Evolutionary conservation across 1,284 basidiomycete genomes (phyloP), one percentile per base, ranked within the genome.

Genomic region (Leccinum insolens): DNA sequence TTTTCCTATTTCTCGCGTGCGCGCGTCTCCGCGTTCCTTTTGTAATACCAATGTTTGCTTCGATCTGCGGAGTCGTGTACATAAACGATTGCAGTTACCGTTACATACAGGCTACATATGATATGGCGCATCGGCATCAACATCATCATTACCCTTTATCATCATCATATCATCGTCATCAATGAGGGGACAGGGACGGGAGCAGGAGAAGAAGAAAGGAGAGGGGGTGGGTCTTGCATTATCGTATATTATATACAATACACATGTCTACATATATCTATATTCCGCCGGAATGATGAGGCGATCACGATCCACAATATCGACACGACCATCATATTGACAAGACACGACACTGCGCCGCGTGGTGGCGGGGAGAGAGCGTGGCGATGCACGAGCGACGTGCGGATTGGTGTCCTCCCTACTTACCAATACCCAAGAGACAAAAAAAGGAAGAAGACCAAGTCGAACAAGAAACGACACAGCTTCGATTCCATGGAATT

Each of bases 31-130:
- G 8, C 20, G 20, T 52, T 22, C 49, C 20, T 52, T 52, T 52
- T 22, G 44, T 49, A 20, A 49, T 49, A 12, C 46, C 46, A 20
- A 22, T 22, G 12, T 14, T 52, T 12, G 69, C 69, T 73, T 73
- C 73, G 73, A 72, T 76, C 70, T 75, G 76, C 68, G 76, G 72
- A 74, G 73, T 67, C 65, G 72, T 74, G 49, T 52, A 22, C 49
- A 22, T 52, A 7, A 52, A 7, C 49, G 49, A 52, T 52, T 52
- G 49, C 49, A 52, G 49, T 12, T 52, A 52, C 49, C 4, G 49
- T 52, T 52, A 52, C 49, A 52, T 52, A 52, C 46, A 52, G 12
- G 20, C 11, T 52, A 52, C 49, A 22, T 12, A 20, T 20, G 9
- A 52, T 52, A 52, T 20, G 46, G 39, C 37, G 12, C 49, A 52